phyloP scores from a whole-genome alignment of 495 filamentous ascomycete species.

The Xylaria palmicola region DNA sequence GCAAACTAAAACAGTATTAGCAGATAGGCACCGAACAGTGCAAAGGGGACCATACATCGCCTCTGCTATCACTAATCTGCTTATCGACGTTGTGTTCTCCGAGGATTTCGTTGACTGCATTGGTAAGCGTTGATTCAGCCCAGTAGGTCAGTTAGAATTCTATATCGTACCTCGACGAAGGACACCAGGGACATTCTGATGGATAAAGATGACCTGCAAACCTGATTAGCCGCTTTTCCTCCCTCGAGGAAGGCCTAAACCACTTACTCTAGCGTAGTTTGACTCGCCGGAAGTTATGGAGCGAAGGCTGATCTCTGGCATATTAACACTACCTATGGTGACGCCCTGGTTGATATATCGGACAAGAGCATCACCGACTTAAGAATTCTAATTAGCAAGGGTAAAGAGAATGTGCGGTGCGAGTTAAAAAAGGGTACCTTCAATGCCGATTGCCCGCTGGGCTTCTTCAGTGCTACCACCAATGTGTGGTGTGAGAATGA shows the following conservation, averaged over 20 bases:
- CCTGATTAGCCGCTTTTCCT: conserved; percentile 16
- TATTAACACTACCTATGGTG: conserved; percentile 89
- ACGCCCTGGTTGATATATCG: conserved; percentile 91
- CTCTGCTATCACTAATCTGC: conserved; percentile 93
- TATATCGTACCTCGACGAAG: conserved; percentile 67
- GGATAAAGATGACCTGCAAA: conserved; percentile 80
- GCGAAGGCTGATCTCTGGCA: conserved; percentile 89
- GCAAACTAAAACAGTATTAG: conserved; percentile 58
- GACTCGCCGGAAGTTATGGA: conserved; percentile 83
- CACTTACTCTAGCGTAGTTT: conserved; percentile 73
- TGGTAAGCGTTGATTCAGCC: conserved; percentile 13
- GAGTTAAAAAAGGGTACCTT: conserved; percentile 43
- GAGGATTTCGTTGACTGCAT: conserved; percentile 82
- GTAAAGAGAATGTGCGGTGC: not conserved
- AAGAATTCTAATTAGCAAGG: conserved; percentile 5
- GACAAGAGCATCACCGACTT: conserved; percentile 78
- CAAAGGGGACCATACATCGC: conserved; percentile 59
- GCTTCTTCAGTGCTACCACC: conserved; percentile 98
- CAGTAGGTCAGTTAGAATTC: not conserved
- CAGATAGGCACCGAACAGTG: not conserved
- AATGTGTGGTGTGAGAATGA: conserved; percentile 95
- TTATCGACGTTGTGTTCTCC: conserved; percentile 97
- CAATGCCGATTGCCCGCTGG: conserved; percentile 91
- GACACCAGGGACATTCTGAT: conserved; percentile 93
- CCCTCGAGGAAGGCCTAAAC: not conserved